Base-by-base conservation (phyloP, 163 green algal species). In the Prototheca cutis region DNA sequence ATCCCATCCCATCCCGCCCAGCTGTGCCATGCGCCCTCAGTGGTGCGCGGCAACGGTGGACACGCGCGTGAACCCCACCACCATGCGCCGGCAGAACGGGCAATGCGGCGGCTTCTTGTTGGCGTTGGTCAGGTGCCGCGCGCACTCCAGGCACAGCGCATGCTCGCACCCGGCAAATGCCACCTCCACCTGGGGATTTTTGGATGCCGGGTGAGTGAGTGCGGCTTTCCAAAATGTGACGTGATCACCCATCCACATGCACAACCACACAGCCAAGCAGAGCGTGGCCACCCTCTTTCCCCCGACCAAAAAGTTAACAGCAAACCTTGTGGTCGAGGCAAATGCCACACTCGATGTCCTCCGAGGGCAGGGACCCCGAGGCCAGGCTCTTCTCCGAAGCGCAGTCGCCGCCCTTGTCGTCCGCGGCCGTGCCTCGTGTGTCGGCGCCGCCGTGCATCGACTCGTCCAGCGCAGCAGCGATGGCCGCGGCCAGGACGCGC, bases 31-130 rank as follows among this genome's bases (percentile, higher is more conserved):
- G n/a, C n/a, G n/a, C n/a, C n/a, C n/a, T n/a, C n/a, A n/a, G n/a
- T n/a, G n/a, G n/a, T n/a, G n/a, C n/a, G n/a, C n/a, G n/a, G n/a
- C n/a, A 8, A 23, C 42, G 13, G 42, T 28, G 6, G 39, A 51
- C 40, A 71, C 64, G 21, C 64, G 48, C 58, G 58, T 61, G 58
- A 76, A 77, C 7, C 69, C 69, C 4, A 77, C 59, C 34, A 77
- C 55, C 48, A 72, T 58, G 34, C 58, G 48, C 18, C 69, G 53
- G 60, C 69, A 77, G 63, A 77, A 77, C 59, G 69, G 69, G 59
- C 69, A 77, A 47, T 58, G 47, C 31, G 69, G 69, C 33, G 69
- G 69, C 47, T 66, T 70, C 60, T 77, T 77, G 24, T 66, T 57
- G 48, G 68, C 59, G 55, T 61, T 30, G 28, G 69, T 77, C 25